phyloP scores from a whole-genome alignment of 2,329 filamentous ascomycete species.

The Thelonectria rubi region DNA sequence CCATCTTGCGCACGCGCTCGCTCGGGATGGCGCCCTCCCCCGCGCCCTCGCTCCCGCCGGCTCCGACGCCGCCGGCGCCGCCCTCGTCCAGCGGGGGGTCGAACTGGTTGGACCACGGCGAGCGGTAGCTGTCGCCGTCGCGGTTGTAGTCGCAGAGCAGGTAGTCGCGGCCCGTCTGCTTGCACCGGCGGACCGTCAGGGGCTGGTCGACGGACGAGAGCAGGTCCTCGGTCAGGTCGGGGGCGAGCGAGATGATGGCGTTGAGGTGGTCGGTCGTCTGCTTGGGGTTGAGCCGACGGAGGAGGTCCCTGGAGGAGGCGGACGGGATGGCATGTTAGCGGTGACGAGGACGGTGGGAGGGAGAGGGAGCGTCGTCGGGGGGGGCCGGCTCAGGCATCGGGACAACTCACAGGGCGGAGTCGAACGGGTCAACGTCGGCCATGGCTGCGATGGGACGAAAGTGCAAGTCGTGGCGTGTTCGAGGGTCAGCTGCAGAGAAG shows the following conservation, averaged over 20 bases:
- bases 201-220: slow-evolving; percentile 98
- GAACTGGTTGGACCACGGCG: slow-evolving; percentile 99
- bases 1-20: slow-evolving; percentile 91
- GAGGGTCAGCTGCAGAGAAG: not conserved
- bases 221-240: slow-evolving; percentile 94
- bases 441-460: slow-evolving; percentile 43
- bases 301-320: slow-evolving; percentile 77
- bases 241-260: slow-evolving; percentile 86
- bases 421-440: slow-evolving; percentile 71
- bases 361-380: slow-evolving; percentile 14
- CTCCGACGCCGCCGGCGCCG: slow-evolving; percentile 61
- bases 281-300: slow-evolving; percentile 95
- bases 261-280: slow-evolving; percentile 89
- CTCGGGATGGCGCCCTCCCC: slow-evolving; percentile 87
- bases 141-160: slow-evolving; percentile 99
- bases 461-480: not conserved
- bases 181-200: slow-evolving; percentile 84
- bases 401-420: slow-evolving; percentile 75
- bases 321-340: slow-evolving; percentile 5
- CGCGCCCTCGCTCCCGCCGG: slow-evolving; percentile 65
- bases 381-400: not conserved
- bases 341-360: not conserved
- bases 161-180: slow-evolving; percentile 91
- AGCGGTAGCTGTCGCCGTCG: slow-evolving; percentile 96
- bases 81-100: slow-evolving; percentile 83